Base-by-base conservation (phyloP, 2,329 filamentous ascomycete genomes). In the Cordyceps tenuipes region DNA sequence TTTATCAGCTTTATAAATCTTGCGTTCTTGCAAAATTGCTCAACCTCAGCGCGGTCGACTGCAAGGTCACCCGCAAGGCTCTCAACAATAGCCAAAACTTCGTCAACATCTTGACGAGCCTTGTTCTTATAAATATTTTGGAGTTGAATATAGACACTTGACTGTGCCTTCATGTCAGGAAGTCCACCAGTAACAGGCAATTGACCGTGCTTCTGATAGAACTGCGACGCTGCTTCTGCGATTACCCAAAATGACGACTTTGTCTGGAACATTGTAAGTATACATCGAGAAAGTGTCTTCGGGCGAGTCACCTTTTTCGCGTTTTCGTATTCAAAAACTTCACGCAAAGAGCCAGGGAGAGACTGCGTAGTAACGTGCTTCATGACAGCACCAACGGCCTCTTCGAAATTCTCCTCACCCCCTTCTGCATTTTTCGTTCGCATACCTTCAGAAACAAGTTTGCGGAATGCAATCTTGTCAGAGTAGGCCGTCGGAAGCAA, bases 81-180 rank as follows among this genome's bases (percentile, higher is more conserved):
- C 51, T 83, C 84, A 47, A 91, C 86, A 13, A 75, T 83, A 13
- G 79, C 75, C 3, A 91, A 75, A 2, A 97, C 88, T 72, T 96
- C 88, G 34, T 83, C 82, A 15, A 87, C 77, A 68, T 99, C 94
- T 68, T 82, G 77, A 39, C 88, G 85, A 48, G 94, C 91, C 73
- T 96, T 96, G 23, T 79, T 75, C 74, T 96, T 97, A 82, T 97
- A 99, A 62, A 97, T 84, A 67, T 89, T 93, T 71, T 97, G 94
- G 13, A 99, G 81, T 67, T 86, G 81, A 65, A 99, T 88, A 75
- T 99, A 99, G 63, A 95, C 88, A 60, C 81, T 84, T 3, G 92
- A 96, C 69, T 93, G 84, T 3, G 94, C 91, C 77, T 99, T 99
- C 94, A 99, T 99, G 72, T 99, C 94, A 1, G 95, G 94, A 1